Percentiles rank a stretch among this genome's conserved stretches.
Evolutionary conservation across 164 flowering plant genomes (phyloP).

Genomic region (Liquidambar formosana): DNA sequence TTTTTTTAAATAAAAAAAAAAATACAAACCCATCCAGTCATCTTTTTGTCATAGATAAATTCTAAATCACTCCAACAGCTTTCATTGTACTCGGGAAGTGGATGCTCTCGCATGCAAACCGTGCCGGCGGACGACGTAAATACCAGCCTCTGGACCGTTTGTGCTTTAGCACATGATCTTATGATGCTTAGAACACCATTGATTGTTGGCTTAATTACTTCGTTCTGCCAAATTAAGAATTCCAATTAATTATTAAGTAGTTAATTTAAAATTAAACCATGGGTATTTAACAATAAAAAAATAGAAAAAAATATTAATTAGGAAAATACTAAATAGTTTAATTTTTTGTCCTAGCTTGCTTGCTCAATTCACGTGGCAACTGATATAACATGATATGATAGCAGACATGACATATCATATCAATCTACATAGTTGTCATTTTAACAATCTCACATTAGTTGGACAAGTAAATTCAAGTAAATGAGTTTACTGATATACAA

Average conservation of each 20-base stretch:
- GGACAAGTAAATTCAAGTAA: no score
- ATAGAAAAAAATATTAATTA: background rate
- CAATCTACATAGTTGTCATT: no score
- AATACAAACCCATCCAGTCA: constrained; percentile 59
- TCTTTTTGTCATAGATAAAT: constrained; percentile 39
- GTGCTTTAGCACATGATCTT: constrained; percentile 51
- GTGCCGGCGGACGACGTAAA: constrained; percentile 71
- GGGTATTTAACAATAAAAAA: background rate
- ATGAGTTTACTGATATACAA: no score
- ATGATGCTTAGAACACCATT: constrained; percentile 50
- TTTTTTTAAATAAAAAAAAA: no score
- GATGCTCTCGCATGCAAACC: constrained; percentile 38
- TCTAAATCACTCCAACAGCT: constrained; percentile 54
- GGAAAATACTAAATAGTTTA: no score
- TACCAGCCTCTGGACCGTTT: constrained; percentile 45
- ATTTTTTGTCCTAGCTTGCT: no score
- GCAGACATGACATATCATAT: no score
- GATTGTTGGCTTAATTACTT: constrained; percentile 63
- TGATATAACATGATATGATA: no score
- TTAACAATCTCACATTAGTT: no score
- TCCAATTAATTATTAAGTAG: no score
- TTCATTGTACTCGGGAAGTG: constrained; percentile 45
- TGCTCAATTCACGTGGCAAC: no score
- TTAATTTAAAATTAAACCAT: background rate
- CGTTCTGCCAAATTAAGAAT: constrained; percentile 40